Evolutionary conservation across 441 rosid genomes (phyloP).

Genomic region (Heliophila coronopifolia): DNA sequence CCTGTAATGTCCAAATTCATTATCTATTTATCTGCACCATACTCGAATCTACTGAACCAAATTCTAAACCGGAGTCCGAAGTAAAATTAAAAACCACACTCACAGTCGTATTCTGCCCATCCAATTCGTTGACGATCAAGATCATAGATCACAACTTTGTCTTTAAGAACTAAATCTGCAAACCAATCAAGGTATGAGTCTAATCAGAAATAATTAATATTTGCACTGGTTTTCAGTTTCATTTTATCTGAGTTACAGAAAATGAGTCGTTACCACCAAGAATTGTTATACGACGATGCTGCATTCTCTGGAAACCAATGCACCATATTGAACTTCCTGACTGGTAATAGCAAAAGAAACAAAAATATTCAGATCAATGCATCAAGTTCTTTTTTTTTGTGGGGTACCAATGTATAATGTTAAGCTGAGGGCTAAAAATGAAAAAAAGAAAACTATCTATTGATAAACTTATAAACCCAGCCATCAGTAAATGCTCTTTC

Average conservation of each 20-base stretch:
- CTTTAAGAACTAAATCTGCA: conserved; percentile 85
- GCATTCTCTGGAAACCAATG: conserved; percentile 67
- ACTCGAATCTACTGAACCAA: too few relatives aligned
- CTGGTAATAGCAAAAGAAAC: conserved; percentile 34
- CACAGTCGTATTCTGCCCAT: conserved; percentile 88
- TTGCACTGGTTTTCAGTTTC: neutral
- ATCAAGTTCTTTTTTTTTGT: neutral
- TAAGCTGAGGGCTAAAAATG: neutral
- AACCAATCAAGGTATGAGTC: conserved; percentile 3
- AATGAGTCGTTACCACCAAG: conserved; percentile 61
- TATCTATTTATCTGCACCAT: neutral
- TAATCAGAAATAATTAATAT: neutral
- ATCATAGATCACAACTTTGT: conserved; percentile 84
- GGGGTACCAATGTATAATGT: neutral
- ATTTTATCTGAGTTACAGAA: neutral
- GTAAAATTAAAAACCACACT: conserved; percentile 28
- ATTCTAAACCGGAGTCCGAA: neutral
- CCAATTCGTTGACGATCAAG: conserved; percentile 74
- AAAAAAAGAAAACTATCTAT: neutral
- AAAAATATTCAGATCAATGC: too few relatives aligned
- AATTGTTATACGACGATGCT: conserved; percentile 62
- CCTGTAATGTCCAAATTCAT: conserved; percentile 35
- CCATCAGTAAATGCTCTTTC: neutral
- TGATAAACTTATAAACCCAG: neutral
- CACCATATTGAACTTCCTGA: conserved; percentile 75